These are phyloP conservation scores for Geosmithia flava DNA, from an alignment of 2,329 filamentous ascomycete genomes.

Conservation along the genomic window DNA sequence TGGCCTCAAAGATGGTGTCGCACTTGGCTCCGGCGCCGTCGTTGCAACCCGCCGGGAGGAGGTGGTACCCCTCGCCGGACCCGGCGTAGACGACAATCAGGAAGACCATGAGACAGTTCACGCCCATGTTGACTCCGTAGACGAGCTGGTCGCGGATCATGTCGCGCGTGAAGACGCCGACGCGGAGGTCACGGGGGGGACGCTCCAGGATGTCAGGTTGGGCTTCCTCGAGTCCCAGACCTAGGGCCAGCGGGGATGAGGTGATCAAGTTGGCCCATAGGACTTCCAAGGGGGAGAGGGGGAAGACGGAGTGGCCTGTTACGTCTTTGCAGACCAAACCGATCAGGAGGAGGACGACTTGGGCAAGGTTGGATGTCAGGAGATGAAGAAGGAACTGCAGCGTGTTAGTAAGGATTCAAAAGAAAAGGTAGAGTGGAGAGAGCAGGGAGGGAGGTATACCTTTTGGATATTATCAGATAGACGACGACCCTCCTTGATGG, in stretches of 20 bases:
- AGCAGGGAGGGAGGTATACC: constrained; percentile 7
- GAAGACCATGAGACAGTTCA: constrained; percentile 49
- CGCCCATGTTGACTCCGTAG: constrained; percentile 52
- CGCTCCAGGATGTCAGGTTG: constrained; percentile 55
- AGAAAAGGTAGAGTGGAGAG: no score
- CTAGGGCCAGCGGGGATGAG: constrained; percentile 58
- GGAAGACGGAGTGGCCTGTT: constrained; percentile 49
- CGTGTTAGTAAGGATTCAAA: constrained; percentile 7
- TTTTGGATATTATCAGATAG: constrained; percentile 67
- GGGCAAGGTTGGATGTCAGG: constrained; percentile 57
- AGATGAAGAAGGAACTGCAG: constrained; percentile 48
- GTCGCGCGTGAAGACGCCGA: constrained; percentile 52
- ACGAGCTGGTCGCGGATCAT: constrained; percentile 55
- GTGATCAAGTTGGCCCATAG: constrained; percentile 69
- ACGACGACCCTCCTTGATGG: constrained; percentile 56
- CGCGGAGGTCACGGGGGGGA: constrained; percentile 47
- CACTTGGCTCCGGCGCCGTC: constrained; percentile 36
- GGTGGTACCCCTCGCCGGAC: constrained; percentile 28
- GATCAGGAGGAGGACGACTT: constrained; percentile 56
- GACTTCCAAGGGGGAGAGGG: constrained; percentile 60
- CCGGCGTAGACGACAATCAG: constrained; percentile 42
- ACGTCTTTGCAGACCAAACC: constrained; percentile 57
- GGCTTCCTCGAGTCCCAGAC: constrained; percentile 58
- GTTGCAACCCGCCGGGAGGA: constrained; percentile 47
- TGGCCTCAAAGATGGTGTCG: constrained; percentile 47